These are phyloP conservation scores for Melaleuca quinquenervia DNA, from an alignment of 345 rosid species.

Conservation along the genomic window DNA sequence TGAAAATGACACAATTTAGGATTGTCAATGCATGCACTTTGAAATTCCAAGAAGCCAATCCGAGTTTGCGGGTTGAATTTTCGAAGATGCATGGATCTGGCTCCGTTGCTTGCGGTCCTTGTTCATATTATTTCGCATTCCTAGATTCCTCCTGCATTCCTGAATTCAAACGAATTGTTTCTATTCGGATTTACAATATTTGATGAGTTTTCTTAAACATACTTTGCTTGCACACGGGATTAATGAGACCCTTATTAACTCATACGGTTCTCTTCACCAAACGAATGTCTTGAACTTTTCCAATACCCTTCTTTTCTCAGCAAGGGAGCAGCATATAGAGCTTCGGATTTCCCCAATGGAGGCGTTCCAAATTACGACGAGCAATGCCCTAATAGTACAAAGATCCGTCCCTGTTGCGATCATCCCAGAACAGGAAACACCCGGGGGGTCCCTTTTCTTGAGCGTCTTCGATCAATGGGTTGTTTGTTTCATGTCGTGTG, in stretches of 20 bases:
- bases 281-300: not conserved
- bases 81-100: not conserved
- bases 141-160: not conserved
- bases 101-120: not conserved
- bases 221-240: not conserved
- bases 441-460: not conserved
- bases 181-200: not conserved
- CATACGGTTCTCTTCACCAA: not conserved
- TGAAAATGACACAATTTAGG: too few relatives aligned
- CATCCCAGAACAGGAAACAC: not conserved
- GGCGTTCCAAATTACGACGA: not conserved
- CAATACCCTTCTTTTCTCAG: not conserved
- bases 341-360: not conserved
- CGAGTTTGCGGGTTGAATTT: not conserved
- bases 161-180: not conserved
- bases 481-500: accelerated
- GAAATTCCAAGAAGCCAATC: too few relatives aligned
- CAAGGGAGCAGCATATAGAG: not conserved
- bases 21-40: too few relatives aligned
- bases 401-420: not conserved
- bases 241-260: not conserved
- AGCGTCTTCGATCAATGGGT: not conserved
- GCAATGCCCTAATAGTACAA: not conserved
- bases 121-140: too few relatives aligned
- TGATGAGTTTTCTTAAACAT: not conserved